Conservation (phyloP, 768 basidiomycete species). For the Daedalea quercina region DNA sequence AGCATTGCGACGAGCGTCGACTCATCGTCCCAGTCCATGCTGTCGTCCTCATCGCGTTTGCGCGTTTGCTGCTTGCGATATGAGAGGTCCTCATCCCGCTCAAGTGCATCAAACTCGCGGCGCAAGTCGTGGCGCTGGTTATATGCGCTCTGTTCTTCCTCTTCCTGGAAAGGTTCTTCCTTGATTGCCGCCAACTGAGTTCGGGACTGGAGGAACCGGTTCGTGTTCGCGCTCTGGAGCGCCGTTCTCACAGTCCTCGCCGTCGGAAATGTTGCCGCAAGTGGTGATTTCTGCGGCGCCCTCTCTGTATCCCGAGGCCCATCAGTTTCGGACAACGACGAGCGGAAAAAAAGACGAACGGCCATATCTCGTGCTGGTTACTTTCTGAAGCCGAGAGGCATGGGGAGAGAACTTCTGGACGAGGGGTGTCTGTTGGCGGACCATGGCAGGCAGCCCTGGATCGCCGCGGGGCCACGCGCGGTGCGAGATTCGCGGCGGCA, state of each 20-base stretch:
- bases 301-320: too few relatives aligned
- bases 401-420: conserved; percentile 12
- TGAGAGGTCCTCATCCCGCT: conserved; percentile 1
- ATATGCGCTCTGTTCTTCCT: conserved; percentile 1
- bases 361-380: not conserved
- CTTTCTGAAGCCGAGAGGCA: conserved; percentile 5
- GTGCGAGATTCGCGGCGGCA: not conserved
- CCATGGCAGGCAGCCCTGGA: conserved; percentile 6
- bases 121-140: not conserved
- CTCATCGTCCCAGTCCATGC: conserved; percentile 26
- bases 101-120: conserved; percentile 7
- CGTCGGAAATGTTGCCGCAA: conserved; percentile 7
- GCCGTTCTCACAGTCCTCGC: not conserved
- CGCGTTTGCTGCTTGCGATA: not conserved
- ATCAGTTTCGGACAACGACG: too few relatives aligned
- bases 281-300: conserved; percentile 9
- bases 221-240: conserved; percentile 8
- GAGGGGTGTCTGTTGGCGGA: conserved; percentile 11
- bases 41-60: conserved; percentile 11
- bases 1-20: conserved; percentile 24
- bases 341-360: not conserved
- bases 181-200: conserved; percentile 11
- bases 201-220: conserved; percentile 9
- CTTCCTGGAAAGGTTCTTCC: conserved; percentile 11
- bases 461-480: not conserved